Evolutionary conservation across 257 asterid species (phyloP).

Genomic region (Cruciata laevipes): DNA sequence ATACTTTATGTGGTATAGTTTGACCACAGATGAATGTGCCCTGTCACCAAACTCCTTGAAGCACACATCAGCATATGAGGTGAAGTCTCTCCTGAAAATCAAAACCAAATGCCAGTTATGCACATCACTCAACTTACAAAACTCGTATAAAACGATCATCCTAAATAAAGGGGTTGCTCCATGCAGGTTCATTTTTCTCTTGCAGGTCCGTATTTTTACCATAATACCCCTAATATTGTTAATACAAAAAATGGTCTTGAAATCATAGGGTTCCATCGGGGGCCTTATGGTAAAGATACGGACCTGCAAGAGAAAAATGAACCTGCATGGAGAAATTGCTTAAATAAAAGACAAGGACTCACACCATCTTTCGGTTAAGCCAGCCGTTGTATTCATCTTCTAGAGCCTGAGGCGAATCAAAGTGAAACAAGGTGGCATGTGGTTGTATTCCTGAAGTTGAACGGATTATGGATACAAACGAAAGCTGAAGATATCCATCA

Average conservation of each 20-base stretch:
- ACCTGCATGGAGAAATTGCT: too few species aligned
- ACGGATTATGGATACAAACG: too few species aligned
- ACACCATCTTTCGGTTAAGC: constrained; percentile 47
- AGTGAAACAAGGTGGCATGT: constrained; percentile 38
- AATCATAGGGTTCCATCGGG: too few species aligned
- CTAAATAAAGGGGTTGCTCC: too few species aligned
- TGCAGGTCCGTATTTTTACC: too few species aligned
- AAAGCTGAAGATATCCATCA: background rate
- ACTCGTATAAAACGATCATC: background rate
- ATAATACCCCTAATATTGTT: too few species aligned
- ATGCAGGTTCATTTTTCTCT: too few species aligned
- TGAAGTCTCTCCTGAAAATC: constrained; percentile 45
- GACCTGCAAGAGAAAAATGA: too few species aligned
- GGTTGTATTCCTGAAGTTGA: constrained; percentile 43
- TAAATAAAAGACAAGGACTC: background rate
- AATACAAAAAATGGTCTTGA: too few species aligned
- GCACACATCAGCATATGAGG: constrained; percentile 42
- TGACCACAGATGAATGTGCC: constrained; percentile 39
- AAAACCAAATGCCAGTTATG: background rate
- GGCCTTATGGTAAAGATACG: too few species aligned
- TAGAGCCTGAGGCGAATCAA: constrained; percentile 51
- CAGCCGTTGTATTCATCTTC: constrained; percentile 53
- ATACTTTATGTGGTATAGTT: constrained; percentile 32
- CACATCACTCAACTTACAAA: background rate
- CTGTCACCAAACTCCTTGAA: constrained; percentile 58